Conservation (phyloP, 495 filamentous ascomycete genomes). For the Durotheca rogersii region DNA sequence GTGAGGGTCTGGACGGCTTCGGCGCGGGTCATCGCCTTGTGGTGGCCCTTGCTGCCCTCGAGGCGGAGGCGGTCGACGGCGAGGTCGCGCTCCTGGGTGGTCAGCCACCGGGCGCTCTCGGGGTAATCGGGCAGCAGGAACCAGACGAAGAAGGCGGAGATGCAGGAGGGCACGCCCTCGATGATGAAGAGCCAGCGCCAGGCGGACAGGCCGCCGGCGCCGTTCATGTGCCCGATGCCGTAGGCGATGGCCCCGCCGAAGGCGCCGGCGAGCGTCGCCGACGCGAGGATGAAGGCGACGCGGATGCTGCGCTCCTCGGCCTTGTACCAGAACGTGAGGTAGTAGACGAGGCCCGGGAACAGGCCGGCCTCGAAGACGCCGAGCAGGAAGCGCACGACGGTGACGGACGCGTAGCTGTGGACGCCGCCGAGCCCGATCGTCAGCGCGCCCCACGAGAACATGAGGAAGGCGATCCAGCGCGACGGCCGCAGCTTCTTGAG, state of each 20-base stretch:
- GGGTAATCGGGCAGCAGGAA: slow-evolving; percentile 83
- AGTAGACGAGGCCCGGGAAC: slow-evolving; percentile 79
- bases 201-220: slow-evolving; percentile 61
- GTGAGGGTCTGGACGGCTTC: slow-evolving; percentile 69
- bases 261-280: slow-evolving; percentile 73
- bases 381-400: slow-evolving; percentile 55
- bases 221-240: slow-evolving; percentile 66
- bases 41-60: slow-evolving; percentile 56
- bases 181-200: slow-evolving; percentile 81
- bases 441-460: slow-evolving; percentile 56
- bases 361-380: slow-evolving; percentile 63
- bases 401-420: slow-evolving; percentile 47
- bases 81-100: slow-evolving; percentile 60
- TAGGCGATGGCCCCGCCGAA: slow-evolving; percentile 77
- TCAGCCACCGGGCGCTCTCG: slow-evolving; percentile 68
- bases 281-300: slow-evolving; percentile 78
- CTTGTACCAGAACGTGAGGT: slow-evolving; percentile 78
- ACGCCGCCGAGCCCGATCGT: slow-evolving; percentile 57
- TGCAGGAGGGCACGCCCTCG: slow-evolving; percentile 67
- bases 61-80: slow-evolving; percentile 62
- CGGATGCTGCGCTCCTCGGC: slow-evolving; percentile 47
- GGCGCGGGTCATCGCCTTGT: slow-evolving; percentile 67
- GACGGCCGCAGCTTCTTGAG: slow-evolving; percentile 61
- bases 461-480: slow-evolving; percentile 60
- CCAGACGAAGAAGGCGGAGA: slow-evolving; percentile 59